These are phyloP conservation scores for Tricholoma saponaceum DNA, from an alignment of 768 basidiomycete genomes.

Conservation along the genomic window DNA sequence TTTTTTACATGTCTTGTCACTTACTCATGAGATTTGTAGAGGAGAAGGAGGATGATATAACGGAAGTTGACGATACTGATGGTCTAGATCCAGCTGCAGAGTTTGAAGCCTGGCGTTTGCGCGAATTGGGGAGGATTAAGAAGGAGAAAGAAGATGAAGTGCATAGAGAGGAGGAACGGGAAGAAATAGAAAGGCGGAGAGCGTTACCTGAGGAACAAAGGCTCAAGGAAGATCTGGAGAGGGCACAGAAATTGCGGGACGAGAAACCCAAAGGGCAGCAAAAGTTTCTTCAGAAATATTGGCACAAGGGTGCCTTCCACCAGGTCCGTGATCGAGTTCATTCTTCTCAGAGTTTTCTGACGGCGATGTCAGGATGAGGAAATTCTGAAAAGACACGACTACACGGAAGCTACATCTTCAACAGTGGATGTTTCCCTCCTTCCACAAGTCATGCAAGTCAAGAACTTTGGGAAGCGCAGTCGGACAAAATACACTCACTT, in stretches of 20 bases:
- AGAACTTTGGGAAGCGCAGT: conserved; percentile 89
- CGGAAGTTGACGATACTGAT: conserved; percentile 94
- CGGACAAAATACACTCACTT: conserved; percentile 96
- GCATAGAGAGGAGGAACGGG: conserved; percentile 75
- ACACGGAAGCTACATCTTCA: conserved; percentile 84
- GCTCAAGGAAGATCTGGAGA: conserved; percentile 87
- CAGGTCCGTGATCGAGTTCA: conserved; percentile 48
- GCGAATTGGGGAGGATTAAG: conserved; percentile 92
- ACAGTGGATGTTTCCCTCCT: conserved; percentile 84
- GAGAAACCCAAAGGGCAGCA: conserved; percentile 91
- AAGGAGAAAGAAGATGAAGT: conserved; percentile 89
- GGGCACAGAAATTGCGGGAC: conserved; percentile 74
- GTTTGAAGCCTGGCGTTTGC: conserved; percentile 94
- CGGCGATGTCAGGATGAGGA: conserved; percentile 62
- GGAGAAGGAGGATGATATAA: conserved; percentile 79
- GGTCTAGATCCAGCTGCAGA: conserved; percentile 85
- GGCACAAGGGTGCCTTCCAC: conserved; percentile 99
- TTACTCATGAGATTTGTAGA: conserved; percentile 41
- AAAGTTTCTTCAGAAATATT: conserved; percentile 96
- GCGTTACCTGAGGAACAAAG: conserved; percentile 93
- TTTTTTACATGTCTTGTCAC: not conserved
- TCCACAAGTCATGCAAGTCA: conserved; percentile 96
- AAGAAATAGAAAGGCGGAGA: conserved; percentile 87
- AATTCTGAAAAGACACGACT: conserved; percentile 80
- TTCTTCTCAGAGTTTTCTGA: not conserved